These are phyloP conservation scores for Pestalotiopsis sp. DNA, from an alignment of 2,329 filamentous ascomycete genomes.

Conservation along the genomic window DNA sequence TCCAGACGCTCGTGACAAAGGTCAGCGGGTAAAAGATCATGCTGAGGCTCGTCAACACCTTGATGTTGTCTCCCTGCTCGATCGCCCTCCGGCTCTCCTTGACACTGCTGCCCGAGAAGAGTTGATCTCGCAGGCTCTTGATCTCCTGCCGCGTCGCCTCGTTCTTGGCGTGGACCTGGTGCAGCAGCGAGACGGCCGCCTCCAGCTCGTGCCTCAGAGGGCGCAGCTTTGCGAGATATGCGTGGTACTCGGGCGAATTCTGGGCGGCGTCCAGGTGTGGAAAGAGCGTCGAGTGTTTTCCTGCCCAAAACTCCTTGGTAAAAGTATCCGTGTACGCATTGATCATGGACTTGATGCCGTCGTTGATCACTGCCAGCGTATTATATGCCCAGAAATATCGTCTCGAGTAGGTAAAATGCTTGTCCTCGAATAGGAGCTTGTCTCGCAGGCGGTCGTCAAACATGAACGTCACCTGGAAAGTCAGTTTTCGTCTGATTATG, in stretches of 20 bases:
- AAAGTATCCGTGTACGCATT: conserved; percentile 9
- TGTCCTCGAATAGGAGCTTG: conserved; percentile 61
- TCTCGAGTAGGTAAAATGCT: conserved; percentile 54
- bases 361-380: conserved; percentile 8
- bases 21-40: conserved; percentile 10
- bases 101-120: conserved; percentile 11
- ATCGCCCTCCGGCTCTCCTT: conserved; percentile 13
- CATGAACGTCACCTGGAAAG: conserved; percentile 51
- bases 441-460: conserved; percentile 58
- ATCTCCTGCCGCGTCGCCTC: conserved; percentile 10
- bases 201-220: conserved; percentile 7
- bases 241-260: background rate
- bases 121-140: conserved; percentile 8
- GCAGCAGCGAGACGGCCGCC: background rate
- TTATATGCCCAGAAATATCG: conserved; percentile 12
- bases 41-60: conserved; percentile 10
- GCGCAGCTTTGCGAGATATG: conserved; percentile 1
- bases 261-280: conserved; percentile 3
- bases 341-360: conserved; percentile 11
- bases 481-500: background rate
- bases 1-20: conserved; percentile 10
- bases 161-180: conserved; percentile 6
- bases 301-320: conserved; percentile 10
- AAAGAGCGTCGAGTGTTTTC: conserved; percentile 1
- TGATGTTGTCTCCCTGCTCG: conserved; percentile 11